Percentiles rank a stretch among this genome's conserved stretches.
phyloP scores from a whole-genome alignment of 768 basidiomycete species.

The Lactarius hatsudake region DNA sequence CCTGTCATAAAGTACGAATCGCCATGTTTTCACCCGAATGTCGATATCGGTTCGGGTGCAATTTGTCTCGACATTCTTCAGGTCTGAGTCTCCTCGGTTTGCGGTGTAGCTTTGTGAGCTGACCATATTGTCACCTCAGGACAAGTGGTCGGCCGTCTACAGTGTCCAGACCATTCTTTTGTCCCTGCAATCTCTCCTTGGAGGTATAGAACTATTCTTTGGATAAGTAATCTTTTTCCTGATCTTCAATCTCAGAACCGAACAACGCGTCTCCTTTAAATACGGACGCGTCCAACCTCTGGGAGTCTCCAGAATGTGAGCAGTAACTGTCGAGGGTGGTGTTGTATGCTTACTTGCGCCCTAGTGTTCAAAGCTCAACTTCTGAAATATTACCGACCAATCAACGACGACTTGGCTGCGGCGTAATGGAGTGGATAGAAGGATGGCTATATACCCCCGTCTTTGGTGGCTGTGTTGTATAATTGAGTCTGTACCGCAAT shows the following conservation, averaged over 20 bases:
- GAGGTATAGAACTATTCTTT: slow-evolving; percentile 50
- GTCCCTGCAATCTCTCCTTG: slow-evolving; percentile 83
- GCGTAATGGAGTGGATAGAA: slow-evolving; percentile 27
- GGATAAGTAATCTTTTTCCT: background rate
- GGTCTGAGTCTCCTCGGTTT: slow-evolving; percentile 38
- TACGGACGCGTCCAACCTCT: slow-evolving; percentile 78
- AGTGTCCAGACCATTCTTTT: slow-evolving; percentile 88
- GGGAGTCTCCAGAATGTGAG: slow-evolving; percentile 69
- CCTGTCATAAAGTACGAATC: slow-evolving; percentile 86
- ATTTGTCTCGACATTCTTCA: slow-evolving; percentile 90
- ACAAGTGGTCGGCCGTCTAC: slow-evolving; percentile 93
- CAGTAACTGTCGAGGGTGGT: background rate
- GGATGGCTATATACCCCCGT: slow-evolving; percentile 15
- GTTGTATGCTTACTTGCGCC: slow-evolving; percentile 12
- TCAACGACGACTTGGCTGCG: slow-evolving; percentile 36
- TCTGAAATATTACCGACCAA: slow-evolving; percentile 67
- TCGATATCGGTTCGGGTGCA: slow-evolving; percentile 71
- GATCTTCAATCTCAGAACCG: slow-evolving; percentile 55
- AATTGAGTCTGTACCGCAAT: background rate
- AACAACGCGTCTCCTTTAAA: slow-evolving; percentile 93
- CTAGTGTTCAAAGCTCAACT: slow-evolving; percentile 59
- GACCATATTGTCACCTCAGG: slow-evolving; percentile 41
- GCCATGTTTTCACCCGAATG: slow-evolving; percentile 90
- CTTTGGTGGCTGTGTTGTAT: slow-evolving; percentile 9
- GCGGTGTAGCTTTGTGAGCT: slow-evolving; percentile 6